Evolutionary conservation across 306 rosid species (phyloP), one percentile per base, ranked within the genome.

Genomic region (Carpinus viminea): DNA sequence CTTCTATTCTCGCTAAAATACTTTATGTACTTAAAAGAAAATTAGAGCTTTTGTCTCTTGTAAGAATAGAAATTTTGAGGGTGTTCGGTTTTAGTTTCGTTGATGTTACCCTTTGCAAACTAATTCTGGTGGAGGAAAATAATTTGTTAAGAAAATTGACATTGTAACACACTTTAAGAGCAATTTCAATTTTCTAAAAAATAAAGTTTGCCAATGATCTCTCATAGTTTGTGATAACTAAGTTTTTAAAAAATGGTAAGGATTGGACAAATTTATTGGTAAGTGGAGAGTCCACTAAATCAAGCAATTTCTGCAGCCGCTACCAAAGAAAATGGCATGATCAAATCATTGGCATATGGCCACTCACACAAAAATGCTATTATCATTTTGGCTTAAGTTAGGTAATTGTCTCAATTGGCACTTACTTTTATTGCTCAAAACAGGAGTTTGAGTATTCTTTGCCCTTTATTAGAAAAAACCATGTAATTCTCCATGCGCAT

Each of bases 241-340:
- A 13, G 71, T 65, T 36, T n/a, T 0, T 7, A 16, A 36, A 65
- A 34, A 36, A 6, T 4, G 7, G 12, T 15, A 65, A 65, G 36
- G 71, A 68, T 8, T 9, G 28, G 72, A 41, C 48, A 41, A 24
- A 24, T 24, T 24, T 24, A 68, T 41, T 4, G 5, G 3, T 6
- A 68, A 68, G 51, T 68, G 51, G n/a, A n/a, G 72, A 41, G 26
- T 68, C 72, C 51, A 68, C 72, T 68, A n/a, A 68, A 10, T 61
- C 28, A 9, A 3, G 72, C 26, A 64, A 68, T 64, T 64, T 64
- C 26, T 68, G 70, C 47, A 1, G 8, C 70, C n/a, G 20, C 70
- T 36, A 8, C 6, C 12, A 18, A 2, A 16, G 70, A 21, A 64
- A 34, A 64, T 64, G 70, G 70, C 12, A 64, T 31, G 70, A 9